Evolutionary conservation across 139 green algal genomes (phyloP).

Genomic region (Mesostigma viride): DNA sequence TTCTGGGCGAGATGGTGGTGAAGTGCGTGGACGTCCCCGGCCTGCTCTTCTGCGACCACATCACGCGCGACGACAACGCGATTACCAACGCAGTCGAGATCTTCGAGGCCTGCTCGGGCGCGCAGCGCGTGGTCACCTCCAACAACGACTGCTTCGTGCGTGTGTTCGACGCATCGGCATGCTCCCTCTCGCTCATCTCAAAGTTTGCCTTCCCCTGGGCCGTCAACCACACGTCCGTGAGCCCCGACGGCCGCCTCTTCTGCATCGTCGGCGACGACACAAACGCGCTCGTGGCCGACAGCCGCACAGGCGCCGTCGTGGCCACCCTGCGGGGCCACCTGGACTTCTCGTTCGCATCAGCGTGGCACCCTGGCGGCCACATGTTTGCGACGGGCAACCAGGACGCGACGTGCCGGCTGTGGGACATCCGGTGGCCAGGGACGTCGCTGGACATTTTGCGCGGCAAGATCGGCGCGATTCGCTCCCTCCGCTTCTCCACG

Average conservation of each 20-base stretch:
- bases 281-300: slow-evolving; percentile 37
- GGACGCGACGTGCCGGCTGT: slow-evolving; percentile 56
- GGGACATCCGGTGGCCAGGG: slow-evolving; percentile 8
- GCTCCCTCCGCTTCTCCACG: slow-evolving; percentile 56
- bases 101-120: slow-evolving; percentile 24
- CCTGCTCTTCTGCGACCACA: slow-evolving; percentile 12
- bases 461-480: slow-evolving; percentile 61
- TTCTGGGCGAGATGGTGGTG: slow-evolving; percentile 70
- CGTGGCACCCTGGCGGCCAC: slow-evolving; percentile 72
- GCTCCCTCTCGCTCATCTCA: background rate
- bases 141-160: slow-evolving; percentile 73
- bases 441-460: slow-evolving; percentile 28
- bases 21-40: slow-evolving; percentile 14
- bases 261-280: slow-evolving; percentile 68
- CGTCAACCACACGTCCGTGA: slow-evolving; percentile 67
- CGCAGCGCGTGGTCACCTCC: slow-evolving; percentile 46
- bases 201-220: slow-evolving; percentile 56
- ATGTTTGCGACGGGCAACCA: slow-evolving; percentile 73
- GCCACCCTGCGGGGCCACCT: slow-evolving; percentile 55
- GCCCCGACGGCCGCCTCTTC: slow-evolving; percentile 33
- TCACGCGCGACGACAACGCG: slow-evolving; percentile 55
- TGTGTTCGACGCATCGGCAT: slow-evolving; percentile 23
- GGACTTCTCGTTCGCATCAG: slow-evolving; percentile 84
- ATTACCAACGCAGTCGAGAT: slow-evolving; percentile 93
- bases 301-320: slow-evolving; percentile 30